A percentile compares a stretch with the other conserved stretches of the same genome.
Evolutionary conservation across 331 rosid species (phyloP).

Genomic region (Ulmus americana): DNA sequence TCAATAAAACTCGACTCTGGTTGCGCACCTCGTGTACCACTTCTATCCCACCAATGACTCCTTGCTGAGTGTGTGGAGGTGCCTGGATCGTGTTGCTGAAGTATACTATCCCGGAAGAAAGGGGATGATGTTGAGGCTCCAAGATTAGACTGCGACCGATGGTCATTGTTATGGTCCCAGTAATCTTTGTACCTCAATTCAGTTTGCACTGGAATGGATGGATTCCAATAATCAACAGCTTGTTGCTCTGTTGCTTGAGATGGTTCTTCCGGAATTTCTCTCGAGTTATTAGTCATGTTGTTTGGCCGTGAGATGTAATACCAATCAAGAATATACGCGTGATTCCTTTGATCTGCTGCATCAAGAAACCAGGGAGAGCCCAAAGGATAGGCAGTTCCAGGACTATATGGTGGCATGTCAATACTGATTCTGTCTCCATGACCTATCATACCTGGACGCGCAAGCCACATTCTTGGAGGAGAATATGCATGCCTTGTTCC

Average conservation of each 20-base stretch:
- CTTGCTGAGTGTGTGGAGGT: conserved; percentile 20
- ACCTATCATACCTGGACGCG: conserved; percentile 35
- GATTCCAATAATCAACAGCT: conserved; percentile 41
- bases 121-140: conserved; percentile 71
- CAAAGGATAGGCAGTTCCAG: conserved; percentile 40
- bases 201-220: conserved; percentile 32
- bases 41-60: conserved; percentile 78
- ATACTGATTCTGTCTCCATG: conserved; percentile 38
- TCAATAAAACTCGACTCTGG: conserved; percentile 73
- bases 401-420: conserved; percentile 35
- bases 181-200: conserved; percentile 39
- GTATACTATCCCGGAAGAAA: conserved; percentile 45
- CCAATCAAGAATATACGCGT: conserved; percentile 78
- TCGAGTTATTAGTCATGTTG: neutral
- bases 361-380: conserved; percentile 57
- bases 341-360: conserved; percentile 48
- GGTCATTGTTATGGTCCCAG: conserved; percentile 28
- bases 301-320: conserved; percentile 55
- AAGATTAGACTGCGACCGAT: conserved; percentile 43
- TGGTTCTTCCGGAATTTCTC: conserved; percentile 37
- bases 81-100: conserved; percentile 30
- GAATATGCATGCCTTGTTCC: conserved; percentile 35
- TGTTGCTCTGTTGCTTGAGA: conserved; percentile 34
- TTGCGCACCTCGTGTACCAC: conserved; percentile 24
- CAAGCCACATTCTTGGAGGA: conserved; percentile 42